Conservation (phyloP, 2,329 filamentous ascomycete species). For the Penicillium sp. region DNA sequence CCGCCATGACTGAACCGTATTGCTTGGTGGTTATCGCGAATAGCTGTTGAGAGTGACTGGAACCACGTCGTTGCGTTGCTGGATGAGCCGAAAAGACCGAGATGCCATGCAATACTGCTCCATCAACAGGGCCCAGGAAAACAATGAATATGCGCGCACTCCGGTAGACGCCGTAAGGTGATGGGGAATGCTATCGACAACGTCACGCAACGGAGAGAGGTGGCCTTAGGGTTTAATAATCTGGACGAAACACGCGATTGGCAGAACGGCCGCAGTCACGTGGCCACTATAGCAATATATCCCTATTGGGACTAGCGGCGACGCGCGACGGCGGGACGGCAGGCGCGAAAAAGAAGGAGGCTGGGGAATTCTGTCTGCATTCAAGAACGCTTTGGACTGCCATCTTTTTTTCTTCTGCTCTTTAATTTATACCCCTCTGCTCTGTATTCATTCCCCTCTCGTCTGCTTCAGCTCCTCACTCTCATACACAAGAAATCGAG, state of each 20-base stretch:
- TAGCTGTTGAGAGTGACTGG: no score
- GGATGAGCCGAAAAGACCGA: no score
- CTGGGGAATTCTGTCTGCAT: conserved; percentile 8
- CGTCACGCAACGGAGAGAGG: background rate
- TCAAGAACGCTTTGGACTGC: conserved; percentile 4
- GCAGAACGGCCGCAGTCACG: background rate
- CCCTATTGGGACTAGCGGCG: conserved; percentile 1
- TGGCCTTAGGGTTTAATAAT: background rate
- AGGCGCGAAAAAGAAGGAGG: conserved; percentile 6
- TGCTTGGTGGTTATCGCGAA: background rate
- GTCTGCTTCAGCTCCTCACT: background rate
- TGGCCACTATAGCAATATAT: conserved; percentile 3
- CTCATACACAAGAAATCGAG: background rate
- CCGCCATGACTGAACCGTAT: conserved; percentile 31
- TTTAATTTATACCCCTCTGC: background rate
- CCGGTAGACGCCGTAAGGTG: background rate
- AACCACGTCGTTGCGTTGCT: no score
- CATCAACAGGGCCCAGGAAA: no score
- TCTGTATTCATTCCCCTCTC: background rate
- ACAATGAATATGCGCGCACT: background rate
- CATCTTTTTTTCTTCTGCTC: background rate
- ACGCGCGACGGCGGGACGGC: background rate
- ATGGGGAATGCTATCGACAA: background rate
- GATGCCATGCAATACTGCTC: no score
- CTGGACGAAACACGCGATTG: background rate